These are phyloP conservation scores for Backusella parvicylindrica DNA, from an alignment of 192 early-diverging fungal species.

Conservation along the genomic window DNA sequence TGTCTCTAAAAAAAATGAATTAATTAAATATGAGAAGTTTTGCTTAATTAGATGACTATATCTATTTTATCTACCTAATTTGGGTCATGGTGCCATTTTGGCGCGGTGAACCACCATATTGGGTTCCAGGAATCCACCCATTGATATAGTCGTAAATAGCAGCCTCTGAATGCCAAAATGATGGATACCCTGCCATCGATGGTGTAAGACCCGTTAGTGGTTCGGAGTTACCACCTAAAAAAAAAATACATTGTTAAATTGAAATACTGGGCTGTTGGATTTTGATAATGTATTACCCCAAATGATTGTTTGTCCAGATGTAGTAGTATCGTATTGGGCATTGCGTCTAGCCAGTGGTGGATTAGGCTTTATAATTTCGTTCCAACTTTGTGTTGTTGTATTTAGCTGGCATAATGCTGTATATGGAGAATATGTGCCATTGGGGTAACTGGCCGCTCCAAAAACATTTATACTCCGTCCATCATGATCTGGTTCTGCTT, in stretches of 20 bases:
- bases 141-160: slow-evolving; percentile 6
- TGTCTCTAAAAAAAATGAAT: slow-evolving; percentile 3
- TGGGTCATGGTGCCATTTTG: slow-evolving; percentile 8
- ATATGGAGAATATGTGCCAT: slow-evolving; percentile 4
- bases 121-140: slow-evolving; percentile 2
- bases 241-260: neutral
- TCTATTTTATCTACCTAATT: neutral
- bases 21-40: neutral
- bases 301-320: neutral
- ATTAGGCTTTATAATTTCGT: neutral
- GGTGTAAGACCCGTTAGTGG: neutral
- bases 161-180: neutral
- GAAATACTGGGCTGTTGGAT: neutral
- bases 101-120: neutral
- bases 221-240: slow-evolving; percentile 7
- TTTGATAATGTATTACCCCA: slow-evolving; percentile 7
- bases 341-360: slow-evolving; percentile 8
- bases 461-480: slow-evolving; percentile 3
- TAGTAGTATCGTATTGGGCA: neutral
- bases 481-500: neutral
- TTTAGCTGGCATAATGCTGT: neutral
- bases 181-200: neutral
- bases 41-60: neutral
- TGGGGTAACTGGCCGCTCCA: neutral
- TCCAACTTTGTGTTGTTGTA: neutral